phyloP scores from a whole-genome alignment of 2,329 filamentous ascomycete genomes.

The Clonostachys rosea region DNA sequence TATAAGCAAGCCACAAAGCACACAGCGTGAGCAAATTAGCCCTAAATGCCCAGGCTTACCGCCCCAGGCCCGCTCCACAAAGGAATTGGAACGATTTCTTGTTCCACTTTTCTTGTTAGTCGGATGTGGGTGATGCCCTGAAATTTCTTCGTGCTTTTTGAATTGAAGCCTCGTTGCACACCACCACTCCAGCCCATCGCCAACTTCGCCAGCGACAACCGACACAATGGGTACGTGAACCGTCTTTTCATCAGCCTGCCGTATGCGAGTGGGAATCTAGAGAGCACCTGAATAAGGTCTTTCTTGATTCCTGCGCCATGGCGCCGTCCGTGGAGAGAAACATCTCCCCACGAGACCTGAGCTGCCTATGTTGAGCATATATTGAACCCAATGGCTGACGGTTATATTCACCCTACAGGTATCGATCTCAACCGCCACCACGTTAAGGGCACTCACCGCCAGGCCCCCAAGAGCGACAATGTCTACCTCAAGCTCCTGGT shows the following conservation, averaged over 20 bases:
- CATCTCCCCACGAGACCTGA: conserved; percentile 3
- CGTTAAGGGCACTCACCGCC: conserved; percentile 73
- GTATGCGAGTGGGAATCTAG: conserved; percentile 44
- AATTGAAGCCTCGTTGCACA: not conserved
- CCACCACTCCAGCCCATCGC: conserved; percentile 19
- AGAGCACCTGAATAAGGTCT: not conserved
- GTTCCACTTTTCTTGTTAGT: no score
- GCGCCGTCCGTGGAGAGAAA: conserved; percentile 7
- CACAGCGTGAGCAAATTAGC: conserved; percentile 1
- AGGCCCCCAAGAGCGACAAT: conserved; percentile 97
- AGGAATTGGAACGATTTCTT: no score
- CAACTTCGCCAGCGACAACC: conserved; percentile 31
- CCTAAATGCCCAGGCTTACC: conserved; percentile 3
- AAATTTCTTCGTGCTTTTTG: conserved; percentile 13
- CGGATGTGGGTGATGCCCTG: conserved; percentile 6
- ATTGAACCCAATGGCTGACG: conserved; percentile 59
- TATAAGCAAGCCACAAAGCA: not conserved
- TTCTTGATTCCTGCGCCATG: conserved; percentile 7
- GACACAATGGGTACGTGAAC: conserved; percentile 60
- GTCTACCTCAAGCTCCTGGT: conserved; percentile 95
- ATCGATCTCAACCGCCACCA: conserved; percentile 70
- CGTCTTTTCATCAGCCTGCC: conserved; percentile 25
- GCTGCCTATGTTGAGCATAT: conserved; percentile 52
- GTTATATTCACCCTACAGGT: conserved; percentile 50
- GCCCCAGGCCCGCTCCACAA: conserved; percentile 23